Evolutionary conservation across 768 basidiomycete species (phyloP).

Genomic region (Amanita phalloides): DNA sequence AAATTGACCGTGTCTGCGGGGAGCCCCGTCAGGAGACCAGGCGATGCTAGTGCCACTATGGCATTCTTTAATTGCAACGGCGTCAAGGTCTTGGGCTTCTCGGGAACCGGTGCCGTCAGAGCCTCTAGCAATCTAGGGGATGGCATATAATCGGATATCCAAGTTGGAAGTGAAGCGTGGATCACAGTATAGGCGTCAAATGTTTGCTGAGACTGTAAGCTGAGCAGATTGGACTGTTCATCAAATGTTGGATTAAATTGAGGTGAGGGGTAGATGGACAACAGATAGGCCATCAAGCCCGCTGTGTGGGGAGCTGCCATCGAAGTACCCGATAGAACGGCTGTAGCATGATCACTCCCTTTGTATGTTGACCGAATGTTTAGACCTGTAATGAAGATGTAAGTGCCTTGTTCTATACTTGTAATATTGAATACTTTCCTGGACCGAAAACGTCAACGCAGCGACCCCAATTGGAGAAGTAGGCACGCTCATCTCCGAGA

Average conservation of each 20-base stretch:
- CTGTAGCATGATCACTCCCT: constrained; percentile 44
- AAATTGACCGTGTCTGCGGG: constrained; percentile 52
- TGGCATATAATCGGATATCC: constrained; percentile 49
- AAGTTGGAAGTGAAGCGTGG: constrained; percentile 45
- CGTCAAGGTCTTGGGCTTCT: constrained; percentile 28
- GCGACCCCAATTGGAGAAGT: constrained; percentile 85
- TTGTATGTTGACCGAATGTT: constrained; percentile 89
- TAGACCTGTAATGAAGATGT: constrained; percentile 30
- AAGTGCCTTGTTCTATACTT: not conserved
- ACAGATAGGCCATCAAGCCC: constrained; percentile 84
- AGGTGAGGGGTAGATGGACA: constrained; percentile 73
- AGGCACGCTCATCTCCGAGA: constrained; percentile 69
- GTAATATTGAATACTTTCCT: constrained; percentile 25
- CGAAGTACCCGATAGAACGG: constrained; percentile 81
- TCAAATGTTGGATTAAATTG: constrained; percentile 45
- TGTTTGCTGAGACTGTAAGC: constrained; percentile 22
- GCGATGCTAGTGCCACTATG: constrained; percentile 48
- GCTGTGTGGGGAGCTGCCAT: constrained; percentile 94
- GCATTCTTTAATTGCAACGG: constrained; percentile 73
- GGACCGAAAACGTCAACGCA: constrained; percentile 95
- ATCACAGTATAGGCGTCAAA: constrained; percentile 39
- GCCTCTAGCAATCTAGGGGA: constrained; percentile 34
- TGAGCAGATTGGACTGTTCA: constrained; percentile 24
- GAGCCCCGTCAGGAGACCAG: constrained; percentile 31
- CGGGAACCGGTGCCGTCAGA: constrained; percentile 31